A percentile compares a stretch with the other conserved stretches of the same genome.
phyloP scores from a whole-genome alignment of 2,329 filamentous ascomycete species.

The Coniochaeta prunicola region DNA sequence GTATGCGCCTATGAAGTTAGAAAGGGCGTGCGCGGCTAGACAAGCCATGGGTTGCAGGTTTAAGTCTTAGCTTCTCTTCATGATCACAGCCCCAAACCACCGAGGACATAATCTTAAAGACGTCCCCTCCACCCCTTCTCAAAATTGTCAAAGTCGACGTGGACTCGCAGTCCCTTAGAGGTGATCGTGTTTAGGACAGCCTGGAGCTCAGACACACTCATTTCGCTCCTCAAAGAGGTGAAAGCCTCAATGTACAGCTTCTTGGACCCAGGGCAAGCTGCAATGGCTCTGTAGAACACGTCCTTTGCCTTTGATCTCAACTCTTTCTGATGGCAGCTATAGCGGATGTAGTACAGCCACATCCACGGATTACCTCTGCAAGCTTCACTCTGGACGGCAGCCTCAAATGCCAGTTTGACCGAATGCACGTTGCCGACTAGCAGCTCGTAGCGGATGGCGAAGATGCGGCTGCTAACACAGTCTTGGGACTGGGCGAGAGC shows the following conservation, averaged over 20 bases:
- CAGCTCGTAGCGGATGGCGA: slow-evolving; percentile 45
- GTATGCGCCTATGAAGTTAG: no score
- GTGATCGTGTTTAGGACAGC: not conserved
- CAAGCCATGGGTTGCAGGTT: no score
- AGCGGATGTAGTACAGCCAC: slow-evolving; percentile 44
- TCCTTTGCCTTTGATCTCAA: slow-evolving; percentile 16
- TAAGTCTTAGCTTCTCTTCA: no score
- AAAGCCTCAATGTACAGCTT: slow-evolving; percentile 17
- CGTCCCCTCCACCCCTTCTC: not conserved
- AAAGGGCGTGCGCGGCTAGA: no score
- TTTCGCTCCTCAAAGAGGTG: not conserved
- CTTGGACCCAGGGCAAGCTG: slow-evolving; percentile 17
- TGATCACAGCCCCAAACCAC: not conserved
- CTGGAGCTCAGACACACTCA: not conserved
- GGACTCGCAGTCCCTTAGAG: not conserved
- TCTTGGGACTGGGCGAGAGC: slow-evolving; percentile 32
- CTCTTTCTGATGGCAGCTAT: slow-evolving; percentile 25
- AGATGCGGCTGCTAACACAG: slow-evolving; percentile 35
- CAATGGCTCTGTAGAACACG: not conserved
- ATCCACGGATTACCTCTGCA: slow-evolving; percentile 33
- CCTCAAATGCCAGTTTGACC: slow-evolving; percentile 42
- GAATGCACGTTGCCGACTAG: slow-evolving; percentile 40
- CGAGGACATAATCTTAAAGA: not conserved
- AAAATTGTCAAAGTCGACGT: slow-evolving; percentile 1
- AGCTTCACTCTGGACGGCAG: slow-evolving; percentile 32